A percentile compares a stretch with the other conserved stretches of the same genome.
phyloP scores from a whole-genome alignment of 31 red algal genomes.

The Asparagopsis taxiformis region DNA sequence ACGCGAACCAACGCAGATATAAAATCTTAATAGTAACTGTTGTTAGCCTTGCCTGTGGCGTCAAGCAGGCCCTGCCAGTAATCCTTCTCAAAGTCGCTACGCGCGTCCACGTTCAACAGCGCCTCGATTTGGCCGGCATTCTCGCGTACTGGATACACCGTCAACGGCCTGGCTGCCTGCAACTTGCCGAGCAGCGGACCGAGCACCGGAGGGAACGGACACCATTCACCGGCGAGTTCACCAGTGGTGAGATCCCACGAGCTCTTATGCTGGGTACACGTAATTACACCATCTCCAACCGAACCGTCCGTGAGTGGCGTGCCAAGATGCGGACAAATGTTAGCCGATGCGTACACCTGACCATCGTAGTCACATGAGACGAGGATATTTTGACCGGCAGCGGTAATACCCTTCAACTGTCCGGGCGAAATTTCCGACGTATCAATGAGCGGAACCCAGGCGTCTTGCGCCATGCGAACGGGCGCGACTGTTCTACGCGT shows the following conservation, averaged over 20 bases:
- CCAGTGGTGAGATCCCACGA: constrained; percentile 84
- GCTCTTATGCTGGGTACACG: constrained; percentile 91
- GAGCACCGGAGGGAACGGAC: constrained; percentile 91
- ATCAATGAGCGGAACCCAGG: constrained; percentile 91
- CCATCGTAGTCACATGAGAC: constrained; percentile 94
- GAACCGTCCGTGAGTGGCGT: constrained; percentile 81
- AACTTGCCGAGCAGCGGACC: constrained; percentile 87
- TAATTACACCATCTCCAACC: constrained; percentile 78
- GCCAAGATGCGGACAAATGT: constrained; percentile 90
- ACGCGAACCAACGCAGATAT: no score
- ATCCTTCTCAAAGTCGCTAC: constrained; percentile 80
- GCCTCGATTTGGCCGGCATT: constrained; percentile 88
- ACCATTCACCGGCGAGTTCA: constrained; percentile 86
- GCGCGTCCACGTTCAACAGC: constrained; percentile 77
- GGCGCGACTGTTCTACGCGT: neutral
- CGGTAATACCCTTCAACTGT: constrained; percentile 75
- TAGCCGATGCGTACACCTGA: constrained; percentile 86
- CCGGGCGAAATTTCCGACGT: constrained; percentile 82
- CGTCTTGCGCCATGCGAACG: constrained; percentile 79
- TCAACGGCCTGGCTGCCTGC: constrained; percentile 62
- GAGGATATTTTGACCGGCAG: constrained; percentile 75
- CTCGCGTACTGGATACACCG: constrained; percentile 87
- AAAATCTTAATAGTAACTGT: constrained; percentile 90
- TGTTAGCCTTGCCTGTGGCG: constrained; percentile 92
- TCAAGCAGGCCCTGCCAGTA: constrained; percentile 94